Evolutionary conservation across 2,329 filamentous ascomycete species (phyloP).

Genomic region (Cercospora berteroae): DNA sequence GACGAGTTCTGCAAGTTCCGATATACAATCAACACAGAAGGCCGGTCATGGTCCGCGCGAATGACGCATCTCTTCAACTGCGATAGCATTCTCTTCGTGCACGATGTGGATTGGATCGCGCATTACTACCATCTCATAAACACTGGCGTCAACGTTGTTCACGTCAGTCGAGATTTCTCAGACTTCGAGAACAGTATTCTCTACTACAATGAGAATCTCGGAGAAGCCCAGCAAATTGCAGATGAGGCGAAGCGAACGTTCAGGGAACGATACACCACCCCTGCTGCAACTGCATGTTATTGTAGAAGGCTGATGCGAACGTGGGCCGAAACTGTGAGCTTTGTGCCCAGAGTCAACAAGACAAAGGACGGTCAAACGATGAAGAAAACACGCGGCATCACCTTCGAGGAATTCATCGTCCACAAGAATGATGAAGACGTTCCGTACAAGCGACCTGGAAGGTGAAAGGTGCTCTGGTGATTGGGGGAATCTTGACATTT

Average conservation of each 20-base stretch:
- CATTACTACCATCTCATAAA: slow-evolving; percentile 31
- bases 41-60: slow-evolving; percentile 30
- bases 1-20: slow-evolving; percentile 32
- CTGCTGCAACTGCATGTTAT: slow-evolving; percentile 36
- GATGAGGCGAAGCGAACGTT: slow-evolving; percentile 22
- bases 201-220: slow-evolving; percentile 24
- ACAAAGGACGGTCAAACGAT: slow-evolving; percentile 27
- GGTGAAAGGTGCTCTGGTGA: not conserved
- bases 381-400: slow-evolving; percentile 25
- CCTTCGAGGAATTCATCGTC: slow-evolving; percentile 28
- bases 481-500: too few species aligned
- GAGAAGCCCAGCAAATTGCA: slow-evolving; percentile 27
- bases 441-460: not conserved
- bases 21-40: slow-evolving; percentile 35
- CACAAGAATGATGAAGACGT: slow-evolving; percentile 22
- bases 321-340: slow-evolving; percentile 4
- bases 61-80: slow-evolving; percentile 35
- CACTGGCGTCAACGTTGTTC: slow-evolving; percentile 29
- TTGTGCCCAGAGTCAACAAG: not conserved
- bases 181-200: slow-evolving; percentile 30
- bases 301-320: slow-evolving; percentile 23
- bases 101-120: slow-evolving; percentile 33
- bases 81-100: slow-evolving; percentile 29
- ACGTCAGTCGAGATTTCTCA: slow-evolving; percentile 27
- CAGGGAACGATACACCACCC: slow-evolving; percentile 29